Base-by-base conservation (phyloP, 2,329 filamentous ascomycete genomes). In the Delphinella strobiligena region DNA sequence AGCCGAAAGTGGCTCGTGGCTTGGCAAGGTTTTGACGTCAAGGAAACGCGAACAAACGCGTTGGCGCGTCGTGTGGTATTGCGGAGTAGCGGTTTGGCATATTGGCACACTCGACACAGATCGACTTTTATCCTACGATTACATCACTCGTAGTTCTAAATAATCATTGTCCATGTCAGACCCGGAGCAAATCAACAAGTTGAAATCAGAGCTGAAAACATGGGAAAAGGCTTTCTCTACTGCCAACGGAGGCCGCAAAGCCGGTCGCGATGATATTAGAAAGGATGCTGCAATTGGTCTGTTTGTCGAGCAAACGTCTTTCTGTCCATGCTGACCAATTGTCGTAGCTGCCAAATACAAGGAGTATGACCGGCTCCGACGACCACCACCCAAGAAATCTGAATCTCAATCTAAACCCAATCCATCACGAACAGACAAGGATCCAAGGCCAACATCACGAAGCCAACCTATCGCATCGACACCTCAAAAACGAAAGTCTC, bases 211-310 rank as follows among this genome's bases (percentile, higher is more conserved):
- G 46, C 63, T 89, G 35, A 89, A 89, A 60, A 59, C 60, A 47
- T 91, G 82, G 78, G 84, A 91, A 55, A 75, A 67, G 47, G 63
- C 72, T 5, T 89, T 83, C 66, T 71, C 74, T 4, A 63, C 64
- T 17, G 57, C 65, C 12, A 71, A 88, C 52, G 64, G 62, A 22
- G 82, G 82, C 37, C 71, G 68, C 47, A 88, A 86, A 63, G 79
- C 83, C 3, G 66, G 70, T 36, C 72, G 81, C 42, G 72, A 77
- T n/a, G 82, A 86, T 52, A 87, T 89, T 64, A 87, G 85, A 61
- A 68, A 71, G 38, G 77, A 84, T 50, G 69, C 73, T 5, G 70
- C 72, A 0, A 86, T 88, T 51, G 79, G 82, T 85, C 71, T 31
- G 38, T n/a, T n/a, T n/a, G n/a, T n/a, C n/a, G n/a, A n/a, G n/a